phyloP scores from a whole-genome alignment of 371 early-diverging fungal species.

The Mucor saturninus region DNA sequence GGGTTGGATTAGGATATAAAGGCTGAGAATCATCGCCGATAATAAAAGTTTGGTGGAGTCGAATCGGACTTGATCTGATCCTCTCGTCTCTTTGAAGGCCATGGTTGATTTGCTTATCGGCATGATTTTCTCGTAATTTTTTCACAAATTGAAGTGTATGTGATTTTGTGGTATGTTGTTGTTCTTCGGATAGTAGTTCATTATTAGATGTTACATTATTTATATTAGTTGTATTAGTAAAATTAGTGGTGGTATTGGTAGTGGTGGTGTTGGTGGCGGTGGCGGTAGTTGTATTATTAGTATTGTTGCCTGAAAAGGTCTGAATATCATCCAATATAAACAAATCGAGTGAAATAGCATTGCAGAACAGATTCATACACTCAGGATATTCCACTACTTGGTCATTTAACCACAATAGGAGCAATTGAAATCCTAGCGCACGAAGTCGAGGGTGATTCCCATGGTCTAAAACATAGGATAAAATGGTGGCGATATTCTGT shows the following conservation, averaged over 20 bases:
- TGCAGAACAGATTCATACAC: conserved; percentile 65
- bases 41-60: conserved; percentile 41
- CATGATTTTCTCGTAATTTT: conserved; percentile 44
- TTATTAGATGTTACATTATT: not conserved
- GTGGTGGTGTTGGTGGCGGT: not conserved
- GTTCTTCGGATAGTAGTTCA: not conserved
- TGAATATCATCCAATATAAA: conserved; percentile 66
- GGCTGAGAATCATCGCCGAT: conserved; percentile 52
- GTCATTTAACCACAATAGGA: conserved; percentile 76
- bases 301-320: conserved; percentile 19
- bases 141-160: conserved; percentile 45
- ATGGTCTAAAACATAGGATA: conserved; percentile 59
- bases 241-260: not conserved
- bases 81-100: conserved; percentile 41
- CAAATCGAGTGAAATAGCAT: conserved; percentile 69
- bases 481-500: conserved; percentile 59
- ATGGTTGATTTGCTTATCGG: conserved; percentile 38
- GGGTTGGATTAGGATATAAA: conserved; percentile 60
- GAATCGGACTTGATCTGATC: conserved; percentile 34
- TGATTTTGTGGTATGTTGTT: conserved; percentile 1
- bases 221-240: not conserved
- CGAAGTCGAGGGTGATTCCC: conserved; percentile 76
- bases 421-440: conserved; percentile 73
- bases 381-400: conserved; percentile 68
- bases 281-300: too few species aligned